Conservation (phyloP, 768 basidiomycete genomes). For the Boletus coccyginus region DNA sequence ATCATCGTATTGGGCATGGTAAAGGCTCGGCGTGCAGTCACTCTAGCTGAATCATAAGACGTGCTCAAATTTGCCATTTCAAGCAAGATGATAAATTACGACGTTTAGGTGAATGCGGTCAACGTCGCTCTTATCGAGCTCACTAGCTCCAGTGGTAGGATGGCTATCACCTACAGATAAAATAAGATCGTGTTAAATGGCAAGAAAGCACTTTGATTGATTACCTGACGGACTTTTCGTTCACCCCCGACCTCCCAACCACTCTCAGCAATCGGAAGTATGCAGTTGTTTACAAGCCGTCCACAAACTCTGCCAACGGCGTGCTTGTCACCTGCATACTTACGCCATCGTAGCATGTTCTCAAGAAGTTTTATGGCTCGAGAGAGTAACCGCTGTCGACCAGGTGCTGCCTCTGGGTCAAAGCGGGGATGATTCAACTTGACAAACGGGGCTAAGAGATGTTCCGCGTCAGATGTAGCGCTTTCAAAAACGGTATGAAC, state of each 20-base stretch:
- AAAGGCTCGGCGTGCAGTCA: conserved; percentile 20
- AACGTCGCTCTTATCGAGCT: conserved; percentile 17
- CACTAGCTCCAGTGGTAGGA: conserved; percentile 27
- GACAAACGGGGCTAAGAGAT: conserved; percentile 49
- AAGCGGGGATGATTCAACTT: conserved; percentile 49
- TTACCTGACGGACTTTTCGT: conserved; percentile 58
- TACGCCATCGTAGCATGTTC: conserved; percentile 76
- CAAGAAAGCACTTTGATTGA: conserved; percentile 10
- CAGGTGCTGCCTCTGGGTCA: conserved; percentile 71
- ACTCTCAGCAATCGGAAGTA: conserved; percentile 64
- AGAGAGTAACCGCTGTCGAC: conserved; percentile 66
- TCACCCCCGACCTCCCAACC: conserved; percentile 91
- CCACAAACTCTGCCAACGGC: conserved; percentile 53
- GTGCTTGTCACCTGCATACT: conserved; percentile 60
- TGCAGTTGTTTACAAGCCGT: conserved; percentile 54
- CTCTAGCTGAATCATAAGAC: not conserved
- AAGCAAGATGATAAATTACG: conserved; percentile 10
- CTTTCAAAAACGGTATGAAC: conserved; percentile 50
- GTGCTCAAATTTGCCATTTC: not conserved
- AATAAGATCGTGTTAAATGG: conserved; percentile 4
- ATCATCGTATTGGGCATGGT: conserved; percentile 32
- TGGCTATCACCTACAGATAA: conserved; percentile 20
- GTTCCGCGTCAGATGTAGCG: conserved; percentile 51
- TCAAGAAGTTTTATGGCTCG: conserved; percentile 68
- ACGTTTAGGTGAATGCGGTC: conserved; percentile 7